Evolutionary conservation across 1,284 basidiomycete genomes (phyloP).

Genomic region (Pulveroboletus sp.): DNA sequence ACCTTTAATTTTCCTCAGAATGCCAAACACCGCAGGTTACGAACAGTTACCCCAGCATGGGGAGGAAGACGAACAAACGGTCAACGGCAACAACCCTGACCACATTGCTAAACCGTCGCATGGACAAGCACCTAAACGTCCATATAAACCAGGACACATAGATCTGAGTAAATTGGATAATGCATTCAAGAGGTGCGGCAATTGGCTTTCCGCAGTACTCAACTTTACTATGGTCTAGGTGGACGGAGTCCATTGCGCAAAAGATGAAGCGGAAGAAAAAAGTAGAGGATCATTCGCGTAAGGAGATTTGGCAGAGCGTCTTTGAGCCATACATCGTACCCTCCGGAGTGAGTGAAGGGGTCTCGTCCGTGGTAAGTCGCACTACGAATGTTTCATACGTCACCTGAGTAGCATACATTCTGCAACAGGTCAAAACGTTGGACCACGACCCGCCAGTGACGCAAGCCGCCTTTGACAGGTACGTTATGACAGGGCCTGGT

Average conservation of each 20-base stretch:
- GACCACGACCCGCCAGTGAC: constrained; percentile 78
- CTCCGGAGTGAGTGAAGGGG: constrained; percentile 29
- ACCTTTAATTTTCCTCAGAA: constrained; percentile 22
- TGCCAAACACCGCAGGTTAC: constrained; percentile 61
- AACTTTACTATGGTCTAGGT: constrained; percentile 44
- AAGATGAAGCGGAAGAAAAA: constrained; percentile 84
- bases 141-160: constrained; percentile 60
- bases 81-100: constrained; percentile 40
- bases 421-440: constrained; percentile 63
- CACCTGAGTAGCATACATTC: neutral
- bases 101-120: constrained; percentile 35
- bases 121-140: constrained; percentile 47
- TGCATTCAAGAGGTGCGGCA: constrained; percentile 73
- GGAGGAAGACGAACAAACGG: constrained; percentile 60
- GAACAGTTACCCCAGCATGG: constrained; percentile 62
- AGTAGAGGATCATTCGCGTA: constrained; percentile 58
- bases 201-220: neutral
- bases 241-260: constrained; percentile 83
- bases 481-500: constrained; percentile 32
- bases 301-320: constrained; percentile 76
- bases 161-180: constrained; percentile 76
- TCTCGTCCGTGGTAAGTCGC: constrained; percentile 20
- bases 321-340: constrained; percentile 56
- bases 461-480: constrained; percentile 69
- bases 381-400: neutral